Conservation (phyloP, 2,329 filamentous ascomycete species). For the Diaporthe amygdali region DNA sequence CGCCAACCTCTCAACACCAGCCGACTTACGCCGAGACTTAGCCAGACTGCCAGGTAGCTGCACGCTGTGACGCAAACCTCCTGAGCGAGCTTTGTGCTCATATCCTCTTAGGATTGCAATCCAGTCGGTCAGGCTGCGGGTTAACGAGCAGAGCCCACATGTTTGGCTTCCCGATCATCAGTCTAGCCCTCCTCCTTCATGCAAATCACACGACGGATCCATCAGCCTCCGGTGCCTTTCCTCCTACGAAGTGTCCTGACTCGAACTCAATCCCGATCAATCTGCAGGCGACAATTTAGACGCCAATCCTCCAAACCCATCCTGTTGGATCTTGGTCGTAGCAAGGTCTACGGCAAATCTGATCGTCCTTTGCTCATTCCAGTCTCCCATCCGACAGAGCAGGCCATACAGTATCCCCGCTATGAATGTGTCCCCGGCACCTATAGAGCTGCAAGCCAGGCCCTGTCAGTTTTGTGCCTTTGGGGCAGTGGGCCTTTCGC, state of each 20-base stretch:
- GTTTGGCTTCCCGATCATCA: neutral
- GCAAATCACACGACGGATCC: conserved; percentile 28
- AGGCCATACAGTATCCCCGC: conserved; percentile 72
- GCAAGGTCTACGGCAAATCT: conserved; percentile 66
- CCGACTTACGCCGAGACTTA: conserved; percentile 16
- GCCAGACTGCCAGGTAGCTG: conserved; percentile 6
- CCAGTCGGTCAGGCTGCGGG: conserved; percentile 8
- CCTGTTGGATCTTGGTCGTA: conserved; percentile 69
- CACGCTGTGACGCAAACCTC: conserved; percentile 20
- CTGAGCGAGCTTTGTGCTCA: conserved; percentile 11
- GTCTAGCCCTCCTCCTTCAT: neutral
- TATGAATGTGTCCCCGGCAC: conserved; percentile 78
- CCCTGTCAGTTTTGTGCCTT: conserved; percentile 11
- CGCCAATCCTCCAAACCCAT: conserved; percentile 67
- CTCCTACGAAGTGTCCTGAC: conserved; percentile 8
- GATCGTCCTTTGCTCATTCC: conserved; percentile 54
- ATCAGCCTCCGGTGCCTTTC: conserved; percentile 19
- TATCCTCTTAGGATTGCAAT: neutral
- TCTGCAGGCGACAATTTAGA: conserved; percentile 13
- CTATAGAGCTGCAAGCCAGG: conserved; percentile 60
- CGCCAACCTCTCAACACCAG: conserved; percentile 7
- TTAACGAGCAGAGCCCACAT: neutral
- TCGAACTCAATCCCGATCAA: conserved; percentile 20
- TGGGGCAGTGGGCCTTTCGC: neutral
- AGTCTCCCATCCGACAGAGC: conserved; percentile 52